These are phyloP conservation scores for Candida takata DNA, from an alignment of 805 yeast species.

Conservation along the genomic window DNA sequence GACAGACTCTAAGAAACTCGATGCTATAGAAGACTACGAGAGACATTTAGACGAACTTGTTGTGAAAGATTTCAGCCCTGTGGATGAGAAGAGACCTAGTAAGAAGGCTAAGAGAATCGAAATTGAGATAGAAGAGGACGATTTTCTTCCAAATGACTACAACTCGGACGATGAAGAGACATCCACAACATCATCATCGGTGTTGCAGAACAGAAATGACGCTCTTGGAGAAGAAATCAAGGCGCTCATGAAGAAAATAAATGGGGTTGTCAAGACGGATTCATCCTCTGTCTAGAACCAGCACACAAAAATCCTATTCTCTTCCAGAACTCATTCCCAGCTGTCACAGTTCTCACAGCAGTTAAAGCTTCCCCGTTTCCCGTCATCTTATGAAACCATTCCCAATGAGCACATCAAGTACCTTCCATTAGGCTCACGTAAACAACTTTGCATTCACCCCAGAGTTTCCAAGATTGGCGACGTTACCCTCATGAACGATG, in stretches of 20 bases:
- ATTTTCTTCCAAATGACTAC: conserved; percentile 34
- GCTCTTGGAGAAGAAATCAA: conserved; percentile 42
- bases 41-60: conserved; percentile 25
- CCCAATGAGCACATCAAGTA: conserved; percentile 52
- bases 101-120: conserved; percentile 14
- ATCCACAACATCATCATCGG: conserved; percentile 1
- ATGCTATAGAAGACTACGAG: conserved; percentile 29
- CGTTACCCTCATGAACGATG: conserved; percentile 62
- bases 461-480: conserved; percentile 44
- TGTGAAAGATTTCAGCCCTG: conserved; percentile 12
- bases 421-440: conserved; percentile 74
- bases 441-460: conserved; percentile 75
- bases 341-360: conserved; percentile 75
- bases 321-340: conserved; percentile 91
- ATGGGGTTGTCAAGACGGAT: conserved; percentile 16
- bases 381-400: conserved; percentile 44
- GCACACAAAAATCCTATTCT: conserved; percentile 50
- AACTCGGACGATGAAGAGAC: conserved; percentile 23
- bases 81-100: conserved; percentile 12
- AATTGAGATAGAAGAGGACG: conserved; percentile 26
- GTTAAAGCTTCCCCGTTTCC: conserved; percentile 51
- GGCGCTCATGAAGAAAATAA: conserved; percentile 38
- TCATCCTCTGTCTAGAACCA: conserved; percentile 20
- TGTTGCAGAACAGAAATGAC: conserved; percentile 23
- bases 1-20: conserved; percentile 19